phyloP scores from a whole-genome alignment of 2,329 filamentous ascomycete genomes.

The Cladorrhinum sp. region DNA sequence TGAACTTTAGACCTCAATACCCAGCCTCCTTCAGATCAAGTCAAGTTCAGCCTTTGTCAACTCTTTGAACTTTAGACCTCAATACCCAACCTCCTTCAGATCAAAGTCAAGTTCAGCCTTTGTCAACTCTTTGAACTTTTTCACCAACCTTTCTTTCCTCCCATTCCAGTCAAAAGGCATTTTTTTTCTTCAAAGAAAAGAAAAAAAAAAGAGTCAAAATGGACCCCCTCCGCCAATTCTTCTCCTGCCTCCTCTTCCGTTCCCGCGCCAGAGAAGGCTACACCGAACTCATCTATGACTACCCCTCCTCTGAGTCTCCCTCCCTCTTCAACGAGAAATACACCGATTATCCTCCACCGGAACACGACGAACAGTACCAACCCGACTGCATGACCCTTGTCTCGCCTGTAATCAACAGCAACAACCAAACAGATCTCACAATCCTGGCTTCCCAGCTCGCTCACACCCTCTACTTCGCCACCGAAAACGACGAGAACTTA shows the following conservation, averaged over 20 bases:
- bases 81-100: too few relatives aligned
- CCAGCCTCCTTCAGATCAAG: not conserved
- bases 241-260: constrained; percentile 1
- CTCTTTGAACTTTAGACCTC: too few relatives aligned
- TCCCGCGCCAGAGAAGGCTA: constrained; percentile 2
- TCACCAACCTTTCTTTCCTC: not conserved
- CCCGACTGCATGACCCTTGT: not conserved
- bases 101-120: not conserved
- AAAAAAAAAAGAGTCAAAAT: not conserved
- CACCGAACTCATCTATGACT: constrained; percentile 4
- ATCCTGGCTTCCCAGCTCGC: constrained; percentile 17
- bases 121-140: not conserved
- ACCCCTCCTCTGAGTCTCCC: not conserved
- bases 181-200: not conserved
- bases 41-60: not conserved
- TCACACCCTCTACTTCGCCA: constrained; percentile 16
- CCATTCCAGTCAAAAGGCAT: not conserved
- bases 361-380: not conserved
- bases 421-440: constrained; percentile 3
- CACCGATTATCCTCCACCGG: not conserved
- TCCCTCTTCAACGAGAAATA: constrained; percentile 2
- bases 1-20: too few relatives aligned
- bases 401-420: not conserved
- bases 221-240: not conserved
- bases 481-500: constrained; percentile 20